These are phyloP conservation scores for Arthrobotrys iridis DNA, from an alignment of 2,329 filamentous ascomycete species.

Conservation along the genomic window DNA sequence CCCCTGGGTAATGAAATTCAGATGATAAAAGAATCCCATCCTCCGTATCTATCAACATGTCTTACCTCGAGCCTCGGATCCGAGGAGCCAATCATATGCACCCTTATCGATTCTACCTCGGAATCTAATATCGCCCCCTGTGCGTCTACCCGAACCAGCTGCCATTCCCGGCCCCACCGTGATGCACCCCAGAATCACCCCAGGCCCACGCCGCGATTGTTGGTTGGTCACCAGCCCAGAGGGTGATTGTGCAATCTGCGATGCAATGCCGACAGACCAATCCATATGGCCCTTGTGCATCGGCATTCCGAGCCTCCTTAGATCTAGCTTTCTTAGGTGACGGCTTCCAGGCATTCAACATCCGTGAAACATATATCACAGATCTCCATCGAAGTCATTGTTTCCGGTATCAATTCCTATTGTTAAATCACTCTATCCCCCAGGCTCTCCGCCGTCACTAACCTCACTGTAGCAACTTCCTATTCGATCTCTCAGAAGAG, in stretches of 20 bases:
- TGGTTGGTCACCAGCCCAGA: background rate
- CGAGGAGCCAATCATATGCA: constrained; percentile 19
- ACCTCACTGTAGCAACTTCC: background rate
- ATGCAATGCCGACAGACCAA: constrained; percentile 3
- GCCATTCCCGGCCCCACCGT: background rate
- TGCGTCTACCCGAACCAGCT: constrained; percentile 3
- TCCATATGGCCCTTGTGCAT: background rate
- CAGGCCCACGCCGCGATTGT: background rate
- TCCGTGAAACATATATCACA: background rate
- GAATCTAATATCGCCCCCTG: constrained; percentile 15
- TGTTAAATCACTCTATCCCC: background rate
- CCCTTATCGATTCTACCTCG: constrained; percentile 3
- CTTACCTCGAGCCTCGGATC: constrained; percentile 12
- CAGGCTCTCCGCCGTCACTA: background rate
- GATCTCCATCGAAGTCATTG: constrained; percentile 13
- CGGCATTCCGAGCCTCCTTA: constrained; percentile 3
- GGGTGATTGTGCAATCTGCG: constrained; percentile 13
- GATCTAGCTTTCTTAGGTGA: constrained; percentile 3
- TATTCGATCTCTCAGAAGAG: constrained; percentile 4
- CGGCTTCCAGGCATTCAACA: background rate
- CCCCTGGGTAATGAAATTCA: constrained; percentile 19
- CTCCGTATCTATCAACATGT: background rate
- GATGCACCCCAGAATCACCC: background rate
- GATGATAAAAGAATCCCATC: constrained; percentile 15
- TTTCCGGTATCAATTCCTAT: constrained; percentile 2